A percentile compares a stretch with the other conserved stretches of the same genome.
phyloP scores from a whole-genome alignment of 164 flowering plant genomes.

The Stephania yunnanensis region DNA sequence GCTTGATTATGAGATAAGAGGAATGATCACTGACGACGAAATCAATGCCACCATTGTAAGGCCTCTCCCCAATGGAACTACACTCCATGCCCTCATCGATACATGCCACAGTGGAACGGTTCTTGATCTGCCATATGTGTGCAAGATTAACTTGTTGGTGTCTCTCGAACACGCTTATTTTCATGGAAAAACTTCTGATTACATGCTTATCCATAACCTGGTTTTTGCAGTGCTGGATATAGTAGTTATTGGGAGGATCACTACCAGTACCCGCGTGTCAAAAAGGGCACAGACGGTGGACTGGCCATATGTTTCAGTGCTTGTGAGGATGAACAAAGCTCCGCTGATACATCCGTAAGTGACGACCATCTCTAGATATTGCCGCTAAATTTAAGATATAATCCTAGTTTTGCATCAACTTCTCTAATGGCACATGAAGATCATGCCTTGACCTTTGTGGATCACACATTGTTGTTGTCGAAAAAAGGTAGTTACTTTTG shows the following conservation, averaged over 20 bases:
- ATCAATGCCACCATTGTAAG: conserved; percentile 56
- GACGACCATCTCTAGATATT: conserved; percentile 6
- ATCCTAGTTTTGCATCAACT: neutral
- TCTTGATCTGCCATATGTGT: conserved; percentile 60
- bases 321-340: conserved; percentile 77
- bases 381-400: neutral
- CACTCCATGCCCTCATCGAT: conserved; percentile 72
- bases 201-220: neutral
- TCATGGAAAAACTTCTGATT: neutral
- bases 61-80: conserved; percentile 60
- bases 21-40: conserved; percentile 69
- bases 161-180: neutral
- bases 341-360: conserved; percentile 73
- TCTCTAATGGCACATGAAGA: neutral
- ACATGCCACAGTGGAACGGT: conserved; percentile 74
- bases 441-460: neutral
- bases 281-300: conserved; percentile 73
- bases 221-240: conserved; percentile 37
- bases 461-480: neutral
- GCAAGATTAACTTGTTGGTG: conserved; percentile 53
- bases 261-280: conserved; percentile 54
- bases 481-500: neutral
- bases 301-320: conserved; percentile 73
- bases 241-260: conserved; percentile 71
- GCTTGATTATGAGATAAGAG: conserved; percentile 51